These are phyloP conservation scores for Hyphodiscus hymeniophilus DNA, from an alignment of 495 filamentous ascomycete species.

Conservation along the genomic window DNA sequence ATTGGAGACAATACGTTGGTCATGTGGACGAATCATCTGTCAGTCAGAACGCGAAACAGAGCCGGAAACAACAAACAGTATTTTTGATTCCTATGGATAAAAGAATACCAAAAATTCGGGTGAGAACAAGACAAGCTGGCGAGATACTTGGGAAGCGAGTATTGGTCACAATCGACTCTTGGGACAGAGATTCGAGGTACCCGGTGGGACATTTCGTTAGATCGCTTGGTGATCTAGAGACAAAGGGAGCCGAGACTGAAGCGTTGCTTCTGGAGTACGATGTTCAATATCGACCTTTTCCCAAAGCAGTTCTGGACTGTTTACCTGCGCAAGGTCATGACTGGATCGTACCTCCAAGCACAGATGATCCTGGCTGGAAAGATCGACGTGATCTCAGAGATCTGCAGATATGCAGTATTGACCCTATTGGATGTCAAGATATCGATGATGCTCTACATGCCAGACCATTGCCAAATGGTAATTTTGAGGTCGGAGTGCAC, in stretches of 20 bases:
- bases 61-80: constrained; percentile 79
- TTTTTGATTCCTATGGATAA: constrained; percentile 98
- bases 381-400: constrained; percentile 75
- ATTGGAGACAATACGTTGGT: constrained; percentile 97
- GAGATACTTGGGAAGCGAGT: constrained; percentile 87
- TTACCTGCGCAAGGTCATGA: constrained; percentile 86
- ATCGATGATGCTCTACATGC: constrained; percentile 97
- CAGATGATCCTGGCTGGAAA: constrained; percentile 75
- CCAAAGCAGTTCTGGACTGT: constrained; percentile 89
- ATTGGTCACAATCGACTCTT: constrained; percentile 90
- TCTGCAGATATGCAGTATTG: constrained; percentile 91
- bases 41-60: constrained; percentile 57
- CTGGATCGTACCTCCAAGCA: constrained; percentile 78
- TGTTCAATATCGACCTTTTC: constrained; percentile 96
- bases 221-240: constrained; percentile 86
- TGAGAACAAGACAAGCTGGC: constrained; percentile 81
- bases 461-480: constrained; percentile 76
- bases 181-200: constrained; percentile 88
- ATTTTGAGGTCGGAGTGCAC: constrained; percentile 95
- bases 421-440: constrained; percentile 92
- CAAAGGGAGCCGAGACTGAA: constrained; percentile 93
- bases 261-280: constrained; percentile 91
- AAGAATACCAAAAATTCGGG: constrained; percentile 86
- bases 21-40: constrained; percentile 85
- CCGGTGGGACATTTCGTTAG: constrained; percentile 91